These are phyloP conservation scores for Carpinus viminea DNA, from an alignment of 306 rosid species.

Conservation along the genomic window DNA sequence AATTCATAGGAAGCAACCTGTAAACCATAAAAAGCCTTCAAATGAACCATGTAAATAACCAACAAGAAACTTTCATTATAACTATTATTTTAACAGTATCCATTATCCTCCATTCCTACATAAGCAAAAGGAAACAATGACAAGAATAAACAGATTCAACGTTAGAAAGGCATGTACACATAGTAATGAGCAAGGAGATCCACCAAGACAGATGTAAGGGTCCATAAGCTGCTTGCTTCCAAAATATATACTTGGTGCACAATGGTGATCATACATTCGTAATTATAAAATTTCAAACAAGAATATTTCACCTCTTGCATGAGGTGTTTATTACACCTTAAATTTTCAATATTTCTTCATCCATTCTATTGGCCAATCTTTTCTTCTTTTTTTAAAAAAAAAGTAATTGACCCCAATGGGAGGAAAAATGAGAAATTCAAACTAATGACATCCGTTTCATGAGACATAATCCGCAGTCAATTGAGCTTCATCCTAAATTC, in stretches of 20 bases:
- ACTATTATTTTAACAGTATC: neutral
- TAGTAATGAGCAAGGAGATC: neutral
- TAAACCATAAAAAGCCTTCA: constrained; percentile 31
- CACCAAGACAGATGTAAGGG: neutral
- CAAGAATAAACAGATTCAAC: neutral
- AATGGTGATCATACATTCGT: neutral
- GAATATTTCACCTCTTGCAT: neutral
- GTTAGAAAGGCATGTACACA: neutral
- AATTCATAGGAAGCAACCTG: constrained; percentile 99
- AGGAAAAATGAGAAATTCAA: too few relatives aligned
- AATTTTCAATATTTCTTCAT: neutral
- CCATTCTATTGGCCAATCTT: neutral
- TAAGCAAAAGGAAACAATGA: neutral
- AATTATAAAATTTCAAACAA: neutral
- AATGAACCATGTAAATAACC: constrained; percentile 20
- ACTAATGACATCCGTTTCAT: too few relatives aligned
- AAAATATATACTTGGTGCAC: neutral
- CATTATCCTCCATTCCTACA: neutral
- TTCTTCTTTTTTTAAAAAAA: too few relatives aligned
- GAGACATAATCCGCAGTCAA: too few relatives aligned
- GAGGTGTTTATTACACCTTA: neutral
- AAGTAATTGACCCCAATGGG: too few relatives aligned
- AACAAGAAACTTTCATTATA: constrained; percentile 1
- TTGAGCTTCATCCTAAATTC: neutral
- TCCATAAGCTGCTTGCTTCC: neutral